Base-by-base conservation (phyloP, 345 rosid genomes). In the Salix purpurea region DNA sequence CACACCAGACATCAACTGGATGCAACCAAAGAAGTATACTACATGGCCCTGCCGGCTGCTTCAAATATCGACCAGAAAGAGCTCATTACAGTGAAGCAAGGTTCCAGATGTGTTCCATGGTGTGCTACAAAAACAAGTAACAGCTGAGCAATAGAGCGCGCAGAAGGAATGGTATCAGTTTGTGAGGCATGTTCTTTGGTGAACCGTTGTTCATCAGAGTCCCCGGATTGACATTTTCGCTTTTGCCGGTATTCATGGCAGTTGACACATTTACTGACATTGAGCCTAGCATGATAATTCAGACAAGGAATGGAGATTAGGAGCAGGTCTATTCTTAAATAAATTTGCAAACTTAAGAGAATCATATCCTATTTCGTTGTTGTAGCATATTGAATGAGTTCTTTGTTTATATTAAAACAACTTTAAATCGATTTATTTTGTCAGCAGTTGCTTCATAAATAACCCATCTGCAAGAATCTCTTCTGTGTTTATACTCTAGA, bases 191-290 rank as follows among this genome's bases (percentile, higher is more conserved):
- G 34, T 58, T 67, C 69, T 32, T 69, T 2, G 76, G 76, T 7
- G 90, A 89, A 16, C 80, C 78, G 66, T 69, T 78, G 23, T 84
- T 80, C 58, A 83, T 86, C 74, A 89, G 72, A 82, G 86, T 84
- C 84, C 67, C 97, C 0, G 93, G 88, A 9, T 89, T 89, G 37
- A 95, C 92, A 14, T 69, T 88, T 74, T 92, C 97, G 10, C 87
- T 93, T 83, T 80, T 88, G 70, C 93, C 94, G 0, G 89, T 83
- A 75, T 74, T 88, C 36, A 73, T 67, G 36, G 89, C 73, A 11
- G 97, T 90, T 0, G 98, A 90, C 6, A 95, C 99, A 65, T 91
- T 93, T 39, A 93, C 97, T 0, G 97, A 78, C 82, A 30, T 81
- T 1, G 97, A 88, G 81, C 99, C 99, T 94, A 67, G 13, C 26